Conservation (phyloP, 495 filamentous ascomycete species). For the Neurospora pannonica region DNA sequence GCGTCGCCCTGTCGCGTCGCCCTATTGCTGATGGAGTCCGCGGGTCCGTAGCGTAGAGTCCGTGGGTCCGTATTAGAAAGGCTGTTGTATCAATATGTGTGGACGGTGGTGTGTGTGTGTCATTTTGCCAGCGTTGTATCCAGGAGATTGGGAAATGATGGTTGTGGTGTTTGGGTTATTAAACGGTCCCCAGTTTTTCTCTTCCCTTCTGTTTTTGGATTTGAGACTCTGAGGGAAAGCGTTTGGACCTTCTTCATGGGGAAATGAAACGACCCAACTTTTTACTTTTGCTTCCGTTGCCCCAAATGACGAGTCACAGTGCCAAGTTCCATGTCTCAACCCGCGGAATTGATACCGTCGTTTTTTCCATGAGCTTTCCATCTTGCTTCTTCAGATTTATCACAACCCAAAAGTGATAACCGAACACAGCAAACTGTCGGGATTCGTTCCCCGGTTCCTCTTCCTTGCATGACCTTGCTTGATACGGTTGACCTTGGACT, state of each 20-base stretch:
- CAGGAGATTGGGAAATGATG: not conserved
- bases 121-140: not conserved
- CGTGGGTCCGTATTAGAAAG: not conserved
- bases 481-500: no score
- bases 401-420: not conserved
- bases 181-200: not conserved
- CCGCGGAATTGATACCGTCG: not conserved
- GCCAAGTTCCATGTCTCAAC: not conserved
- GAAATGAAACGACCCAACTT: not conserved
- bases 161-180: not conserved
- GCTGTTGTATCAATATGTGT: no score
- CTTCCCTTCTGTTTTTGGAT: not conserved
- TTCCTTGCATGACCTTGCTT: no score
- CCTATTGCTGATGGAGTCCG: not conserved
- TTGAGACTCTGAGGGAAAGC: not conserved
- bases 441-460: not conserved
- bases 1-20: not conserved
- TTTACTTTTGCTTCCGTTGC: not conserved
- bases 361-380: not conserved
- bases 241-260: not conserved
- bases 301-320: not conserved
- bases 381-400: not conserved
- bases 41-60: not conserved
- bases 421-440: not conserved
- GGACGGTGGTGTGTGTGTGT: not conserved